These are phyloP conservation scores for Botryotinia calthae DNA, from an alignment of 2,329 filamentous ascomycete species.

Conservation along the genomic window DNA sequence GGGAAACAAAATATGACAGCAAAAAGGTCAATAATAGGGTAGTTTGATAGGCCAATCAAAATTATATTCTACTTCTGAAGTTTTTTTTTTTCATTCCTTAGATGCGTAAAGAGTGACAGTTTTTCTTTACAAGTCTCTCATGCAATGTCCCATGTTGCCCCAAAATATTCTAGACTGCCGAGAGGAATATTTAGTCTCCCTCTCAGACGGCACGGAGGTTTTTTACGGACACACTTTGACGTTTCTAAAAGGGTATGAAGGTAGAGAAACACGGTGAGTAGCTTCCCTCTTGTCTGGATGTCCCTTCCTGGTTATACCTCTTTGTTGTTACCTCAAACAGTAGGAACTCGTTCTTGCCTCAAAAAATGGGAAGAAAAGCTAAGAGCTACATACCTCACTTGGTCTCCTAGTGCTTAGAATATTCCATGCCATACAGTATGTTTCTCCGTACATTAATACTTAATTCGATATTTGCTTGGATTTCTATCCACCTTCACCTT, in stretches of 20 bases:
- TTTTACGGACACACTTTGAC: neutral
- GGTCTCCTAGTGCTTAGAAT: neutral
- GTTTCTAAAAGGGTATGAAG: neutral
- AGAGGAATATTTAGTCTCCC: neutral
- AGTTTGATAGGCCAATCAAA: neutral
- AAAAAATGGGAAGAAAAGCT: neutral
- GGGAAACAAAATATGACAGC: fast-evolving
- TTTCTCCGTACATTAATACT: neutral
- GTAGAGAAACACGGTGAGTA: neutral
- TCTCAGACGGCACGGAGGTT: too few relatives aligned
- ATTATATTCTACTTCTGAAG: neutral
- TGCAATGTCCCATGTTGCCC: neutral
- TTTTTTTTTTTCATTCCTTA: neutral
- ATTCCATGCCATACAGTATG: neutral
- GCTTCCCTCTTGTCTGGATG: neutral
- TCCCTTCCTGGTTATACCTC: neutral
- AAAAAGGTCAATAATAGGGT: neutral
- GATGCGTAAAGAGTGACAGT: neutral
- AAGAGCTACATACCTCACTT: too few relatives aligned
- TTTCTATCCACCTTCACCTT: neutral
- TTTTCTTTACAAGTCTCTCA: too few relatives aligned
- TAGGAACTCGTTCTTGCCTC: neutral
- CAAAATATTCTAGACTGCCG: neutral
- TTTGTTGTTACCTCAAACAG: neutral
- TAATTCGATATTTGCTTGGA: neutral